A percentile compares a stretch with the other conserved stretches of the same genome.
Evolutionary conservation across 345 rosid species (phyloP).

Genomic region (Gossypium herbaceum): DNA sequence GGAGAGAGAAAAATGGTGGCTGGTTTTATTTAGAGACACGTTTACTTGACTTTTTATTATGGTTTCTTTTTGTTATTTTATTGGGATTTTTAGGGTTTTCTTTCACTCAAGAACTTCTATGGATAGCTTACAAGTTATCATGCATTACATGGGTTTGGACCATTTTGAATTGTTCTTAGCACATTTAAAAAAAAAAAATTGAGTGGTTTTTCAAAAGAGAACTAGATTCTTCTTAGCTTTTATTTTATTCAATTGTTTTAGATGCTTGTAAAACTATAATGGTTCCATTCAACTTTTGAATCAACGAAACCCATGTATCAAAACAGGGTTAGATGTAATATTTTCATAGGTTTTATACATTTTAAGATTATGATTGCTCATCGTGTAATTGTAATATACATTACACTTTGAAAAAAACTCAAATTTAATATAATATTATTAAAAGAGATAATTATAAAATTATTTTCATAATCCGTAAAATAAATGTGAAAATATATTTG

Average conservation of each 20-base stretch:
- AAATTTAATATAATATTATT: too few relatives aligned
- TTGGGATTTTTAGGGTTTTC: constrained; percentile 36
- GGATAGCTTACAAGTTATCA: constrained; percentile 19
- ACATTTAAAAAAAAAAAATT: not conserved
- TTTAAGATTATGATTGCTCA: too few relatives aligned
- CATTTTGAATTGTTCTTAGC: not conserved
- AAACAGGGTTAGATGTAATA: too few relatives aligned
- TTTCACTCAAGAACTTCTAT: constrained; percentile 47
- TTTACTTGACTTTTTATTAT: not conserved
- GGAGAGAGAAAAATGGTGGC: not conserved
- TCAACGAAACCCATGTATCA: not conserved
- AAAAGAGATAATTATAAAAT: too few relatives aligned
- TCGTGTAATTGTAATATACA: too few relatives aligned
- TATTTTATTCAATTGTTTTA: not conserved
- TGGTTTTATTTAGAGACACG: constrained; percentile 23
- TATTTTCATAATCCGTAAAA: too few relatives aligned
- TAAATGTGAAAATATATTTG: too few relatives aligned
- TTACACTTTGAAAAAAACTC: too few relatives aligned
- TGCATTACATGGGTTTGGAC: constrained; percentile 5
- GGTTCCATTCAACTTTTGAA: not conserved
- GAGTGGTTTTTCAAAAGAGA: not conserved
- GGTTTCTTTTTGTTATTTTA: not conserved
- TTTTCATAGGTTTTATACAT: too few relatives aligned
- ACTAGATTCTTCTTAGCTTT: constrained; percentile 1
- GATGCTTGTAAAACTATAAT: not conserved